Evolutionary conservation across 192 early-diverging fungal genomes (phyloP), one percentile per base, ranked within the genome.

Genomic region (Radiomyces spectabilis): DNA sequence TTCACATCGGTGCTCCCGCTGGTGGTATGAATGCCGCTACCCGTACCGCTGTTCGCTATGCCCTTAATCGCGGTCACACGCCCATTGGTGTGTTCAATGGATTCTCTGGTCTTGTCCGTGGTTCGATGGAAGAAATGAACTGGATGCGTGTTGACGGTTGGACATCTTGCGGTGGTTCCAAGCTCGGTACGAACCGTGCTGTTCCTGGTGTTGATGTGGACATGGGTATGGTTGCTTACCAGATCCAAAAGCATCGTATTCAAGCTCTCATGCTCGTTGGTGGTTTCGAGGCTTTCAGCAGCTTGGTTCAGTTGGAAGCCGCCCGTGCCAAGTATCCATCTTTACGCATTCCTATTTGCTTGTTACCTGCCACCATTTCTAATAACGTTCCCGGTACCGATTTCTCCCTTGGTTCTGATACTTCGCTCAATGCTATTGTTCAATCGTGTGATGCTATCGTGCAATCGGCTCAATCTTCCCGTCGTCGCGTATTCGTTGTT

Each of bases 381-480:
- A 98, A 98, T 75, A 98, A 98, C 62, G 94, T 98, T 9, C 95
- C 95, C 2, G 95, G 94, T 12, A 96, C 95, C 0, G 94, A 98
- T 64, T 93, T 78, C 63, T 93, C 90, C 44, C 73, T 98, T 54
- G 95, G 95, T 13, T 78, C 83, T n/a, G 95, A 98, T 55, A 98
- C 95, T 27, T 88, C 89, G 18, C 66, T 96, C 41, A 98, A 98
- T 76, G 87, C 84, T 34, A 95, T 96, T 75, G 90, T 96, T 51
- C 80, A 81, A 21, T 73, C 88, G 6, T 89, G 91, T 53, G 95
- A 98, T 68, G 78, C 85, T 33, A 88, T 98, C 73, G 91, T 92
- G 67, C 88, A 92, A 55, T 90, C 86, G 55, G 95, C 95, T 13
- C 89, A 85, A 16, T 89, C 95, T 13, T 88, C 83, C 45, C 72